These are phyloP conservation scores for Bruguiera sexangula DNA, from an alignment of 345 rosid genomes.

Conservation along the genomic window DNA sequence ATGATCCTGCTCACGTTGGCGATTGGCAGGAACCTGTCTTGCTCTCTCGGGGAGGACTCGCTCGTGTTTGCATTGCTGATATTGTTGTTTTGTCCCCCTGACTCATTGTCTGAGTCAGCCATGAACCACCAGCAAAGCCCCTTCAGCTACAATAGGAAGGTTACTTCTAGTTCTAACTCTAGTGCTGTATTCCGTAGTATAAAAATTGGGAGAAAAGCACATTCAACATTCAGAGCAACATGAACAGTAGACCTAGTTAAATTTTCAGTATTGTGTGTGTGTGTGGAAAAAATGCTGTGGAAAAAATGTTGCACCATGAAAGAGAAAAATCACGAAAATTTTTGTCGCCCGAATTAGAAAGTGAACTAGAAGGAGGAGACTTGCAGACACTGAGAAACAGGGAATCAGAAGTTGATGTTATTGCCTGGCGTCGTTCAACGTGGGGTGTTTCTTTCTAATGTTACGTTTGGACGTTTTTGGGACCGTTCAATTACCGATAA, in stretches of 20 bases:
- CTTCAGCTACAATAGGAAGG: neutral
- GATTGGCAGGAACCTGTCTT: constrained; percentile 15
- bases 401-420: neutral
- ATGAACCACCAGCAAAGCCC: neutral
- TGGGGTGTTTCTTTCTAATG: neutral
- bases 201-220: no score
- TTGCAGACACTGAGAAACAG: no score
- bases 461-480: neutral
- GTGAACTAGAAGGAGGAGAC: no score
- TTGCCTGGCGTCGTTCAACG: neutral
- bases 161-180: neutral
- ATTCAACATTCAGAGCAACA: no score
- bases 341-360: no score
- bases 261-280: no score
- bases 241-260: no score
- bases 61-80: neutral
- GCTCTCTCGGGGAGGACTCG: constrained; percentile 11
- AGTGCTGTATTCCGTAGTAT: neutral
- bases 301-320: no score
- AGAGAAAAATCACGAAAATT: no score
- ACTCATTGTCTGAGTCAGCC: constrained; percentile 20
- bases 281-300: no score
- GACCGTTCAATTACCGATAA: neutral
- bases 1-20: constrained; percentile 15
- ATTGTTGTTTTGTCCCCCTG: constrained; percentile 7